phyloP scores from a whole-genome alignment of 306 rosid species.

The Leucaena leucocephala region DNA sequence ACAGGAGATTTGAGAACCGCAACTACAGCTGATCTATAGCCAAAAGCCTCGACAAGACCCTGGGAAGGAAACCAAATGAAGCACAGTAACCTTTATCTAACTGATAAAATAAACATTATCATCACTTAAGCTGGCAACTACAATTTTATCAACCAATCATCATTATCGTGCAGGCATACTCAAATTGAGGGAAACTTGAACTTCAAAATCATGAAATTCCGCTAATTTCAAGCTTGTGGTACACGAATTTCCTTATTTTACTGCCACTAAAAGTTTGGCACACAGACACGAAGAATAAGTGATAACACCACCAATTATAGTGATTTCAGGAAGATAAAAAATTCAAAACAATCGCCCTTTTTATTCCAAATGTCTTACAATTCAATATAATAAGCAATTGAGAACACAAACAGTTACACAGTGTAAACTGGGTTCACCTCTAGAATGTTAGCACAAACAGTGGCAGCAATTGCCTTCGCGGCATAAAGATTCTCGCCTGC shows the following conservation, averaged over 20 bases:
- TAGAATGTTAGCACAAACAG: slow-evolving; percentile 74
- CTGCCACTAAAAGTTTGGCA: slow-evolving; percentile 9
- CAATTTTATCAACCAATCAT: slow-evolving; percentile 25
- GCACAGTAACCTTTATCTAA: background rate
- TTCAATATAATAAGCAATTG: slow-evolving; percentile 39
- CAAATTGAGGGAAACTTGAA: background rate
- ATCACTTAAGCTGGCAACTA: background rate
- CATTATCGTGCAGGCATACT: slow-evolving; percentile 6
- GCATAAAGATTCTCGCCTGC: slow-evolving; percentile 87
- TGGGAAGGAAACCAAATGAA: slow-evolving; percentile 16
- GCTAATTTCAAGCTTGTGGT: slow-evolving; percentile 18
- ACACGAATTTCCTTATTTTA: slow-evolving; percentile 21
- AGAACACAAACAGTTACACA: slow-evolving; percentile 48
- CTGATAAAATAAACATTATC: background rate
- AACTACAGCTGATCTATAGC: slow-evolving; percentile 11
- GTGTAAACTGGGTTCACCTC: slow-evolving; percentile 85
- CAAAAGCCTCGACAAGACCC: slow-evolving; percentile 12
- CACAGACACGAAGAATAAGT: slow-evolving; percentile 20
- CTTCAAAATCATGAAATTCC: slow-evolving; percentile 10
- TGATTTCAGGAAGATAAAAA: background rate
- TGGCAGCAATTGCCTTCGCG: slow-evolving; percentile 71
- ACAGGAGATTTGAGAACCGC: slow-evolving; percentile 13
- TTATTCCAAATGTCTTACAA: slow-evolving; percentile 41
- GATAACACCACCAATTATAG: slow-evolving; percentile 3
- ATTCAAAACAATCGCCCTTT: slow-evolving; percentile 16